These are phyloP conservation scores for Pulveroboletus sp. DNA, from an alignment of 768 basidiomycete genomes.

Conservation along the genomic window DNA sequence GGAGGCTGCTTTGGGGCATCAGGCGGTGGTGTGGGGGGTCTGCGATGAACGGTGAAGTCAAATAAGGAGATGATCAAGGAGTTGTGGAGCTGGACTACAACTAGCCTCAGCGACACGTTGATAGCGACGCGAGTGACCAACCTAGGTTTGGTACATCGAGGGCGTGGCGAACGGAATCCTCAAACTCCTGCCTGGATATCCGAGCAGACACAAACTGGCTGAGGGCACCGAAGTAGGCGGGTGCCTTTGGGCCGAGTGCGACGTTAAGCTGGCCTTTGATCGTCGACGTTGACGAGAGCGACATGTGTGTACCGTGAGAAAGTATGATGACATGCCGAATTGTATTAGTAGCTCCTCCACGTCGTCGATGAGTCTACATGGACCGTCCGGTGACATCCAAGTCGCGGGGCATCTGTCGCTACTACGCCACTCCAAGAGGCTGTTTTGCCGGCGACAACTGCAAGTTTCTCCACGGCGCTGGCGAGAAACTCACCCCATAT, in stretches of 20 bases:
- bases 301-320: conserved; percentile 46
- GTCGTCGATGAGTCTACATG: conserved; percentile 31
- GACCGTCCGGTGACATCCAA: conserved; percentile 67
- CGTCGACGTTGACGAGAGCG: conserved; percentile 69
- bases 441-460: conserved; percentile 68
- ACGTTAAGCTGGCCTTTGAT: conserved; percentile 66
- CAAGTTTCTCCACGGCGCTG: conserved; percentile 72
- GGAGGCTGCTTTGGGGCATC: conserved; percentile 57
- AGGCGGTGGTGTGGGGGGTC: conserved; percentile 64
- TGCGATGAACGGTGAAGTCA: conserved; percentile 71
- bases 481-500: conserved; percentile 57
- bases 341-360: neutral
- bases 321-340: neutral
- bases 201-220: conserved; percentile 64
- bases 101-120: conserved; percentile 8
- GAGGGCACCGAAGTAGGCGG: conserved; percentile 61
- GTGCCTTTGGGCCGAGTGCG: conserved; percentile 59
- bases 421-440: conserved; percentile 60
- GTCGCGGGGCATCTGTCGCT: conserved; percentile 67
- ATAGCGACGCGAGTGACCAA: conserved; percentile 15
- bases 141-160: conserved; percentile 59
- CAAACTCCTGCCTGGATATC: conserved; percentile 74
- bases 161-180: conserved; percentile 60
- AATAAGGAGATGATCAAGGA: conserved; percentile 81
- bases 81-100: conserved; percentile 77